Evolutionary conservation across 495 filamentous ascomycete genomes (phyloP).

Genomic region (Xylaria flabelliformis): DNA sequence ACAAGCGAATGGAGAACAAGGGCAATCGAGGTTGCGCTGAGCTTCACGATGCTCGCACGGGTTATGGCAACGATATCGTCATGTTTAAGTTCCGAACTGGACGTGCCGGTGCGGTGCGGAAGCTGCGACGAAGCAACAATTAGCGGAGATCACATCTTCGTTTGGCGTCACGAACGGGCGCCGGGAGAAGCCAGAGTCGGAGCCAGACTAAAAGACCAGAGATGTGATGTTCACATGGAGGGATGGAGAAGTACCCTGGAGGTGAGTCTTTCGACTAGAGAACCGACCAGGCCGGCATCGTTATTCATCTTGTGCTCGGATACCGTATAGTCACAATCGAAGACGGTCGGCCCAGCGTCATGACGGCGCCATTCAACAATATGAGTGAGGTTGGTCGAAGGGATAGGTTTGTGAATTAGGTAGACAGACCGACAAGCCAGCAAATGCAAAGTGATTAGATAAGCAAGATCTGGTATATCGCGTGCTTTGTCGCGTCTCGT

Average conservation of each 20-base stretch:
- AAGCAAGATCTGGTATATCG: background rate
- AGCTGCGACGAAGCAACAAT: slow-evolving; percentile 52
- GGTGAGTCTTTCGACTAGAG: slow-evolving; percentile 68
- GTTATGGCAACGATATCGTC: slow-evolving; percentile 68
- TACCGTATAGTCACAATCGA: slow-evolving; percentile 40
- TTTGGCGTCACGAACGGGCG: background rate
- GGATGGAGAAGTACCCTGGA: slow-evolving; percentile 57
- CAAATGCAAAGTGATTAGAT: background rate
- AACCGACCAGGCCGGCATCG: slow-evolving; percentile 67
- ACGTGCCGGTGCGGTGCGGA: slow-evolving; percentile 67
- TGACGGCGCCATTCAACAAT: slow-evolving; percentile 44
- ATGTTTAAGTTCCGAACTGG: slow-evolving; percentile 61
- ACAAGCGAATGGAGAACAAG: slow-evolving; percentile 64
- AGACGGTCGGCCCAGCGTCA: slow-evolving; percentile 39
- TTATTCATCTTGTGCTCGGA: slow-evolving; percentile 61
- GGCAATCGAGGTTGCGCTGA: slow-evolving; percentile 60
- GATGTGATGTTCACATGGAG: background rate
- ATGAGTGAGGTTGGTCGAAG: slow-evolving; percentile 24
- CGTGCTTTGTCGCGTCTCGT: background rate
- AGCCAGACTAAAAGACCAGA: background rate
- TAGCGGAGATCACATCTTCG: slow-evolving; percentile 1
- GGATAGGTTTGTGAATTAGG: slow-evolving; percentile 7
- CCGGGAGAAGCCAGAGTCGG: background rate
- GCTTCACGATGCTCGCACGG: slow-evolving; percentile 64
- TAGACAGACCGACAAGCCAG: background rate